Conservation (phyloP, 805 yeast species). For the Torulaspora gathmanii region DNA sequence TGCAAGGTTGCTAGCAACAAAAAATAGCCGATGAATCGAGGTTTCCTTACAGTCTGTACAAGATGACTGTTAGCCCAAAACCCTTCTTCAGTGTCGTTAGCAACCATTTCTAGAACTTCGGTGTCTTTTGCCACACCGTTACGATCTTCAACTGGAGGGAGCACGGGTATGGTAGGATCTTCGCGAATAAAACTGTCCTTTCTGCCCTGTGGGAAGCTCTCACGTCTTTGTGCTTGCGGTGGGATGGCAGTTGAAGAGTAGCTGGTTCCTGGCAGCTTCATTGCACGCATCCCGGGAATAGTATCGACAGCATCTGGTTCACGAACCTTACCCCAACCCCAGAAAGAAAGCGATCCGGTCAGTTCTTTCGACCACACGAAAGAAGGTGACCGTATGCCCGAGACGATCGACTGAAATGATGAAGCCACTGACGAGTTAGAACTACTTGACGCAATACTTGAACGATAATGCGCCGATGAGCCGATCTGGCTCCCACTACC, state of each 20-base stretch:
- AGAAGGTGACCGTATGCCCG: conserved; percentile 20
- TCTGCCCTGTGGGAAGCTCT: conserved; percentile 4
- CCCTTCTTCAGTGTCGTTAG: neutral
- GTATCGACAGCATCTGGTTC: neutral
- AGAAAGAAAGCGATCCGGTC: conserved; percentile 27
- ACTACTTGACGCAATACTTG: conserved; percentile 3
- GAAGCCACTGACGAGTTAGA: conserved; percentile 15
- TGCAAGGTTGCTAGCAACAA: conserved; percentile 52
- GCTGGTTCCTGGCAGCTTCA: conserved; percentile 3
- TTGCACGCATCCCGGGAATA: neutral
- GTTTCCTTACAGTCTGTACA: conserved; percentile 25
- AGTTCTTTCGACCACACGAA: conserved; percentile 24
- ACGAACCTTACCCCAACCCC: conserved; percentile 28
- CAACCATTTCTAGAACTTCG: neutral
- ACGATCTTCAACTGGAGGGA: neutral
- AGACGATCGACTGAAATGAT: conserved; percentile 11
- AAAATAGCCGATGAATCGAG: conserved; percentile 48
- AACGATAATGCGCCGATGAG: conserved; percentile 1
- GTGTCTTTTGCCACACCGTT: neutral
- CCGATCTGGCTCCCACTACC: neutral
- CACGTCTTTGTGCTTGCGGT: conserved; percentile 8
- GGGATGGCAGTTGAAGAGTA: conserved; percentile 8
- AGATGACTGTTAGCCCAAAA: conserved; percentile 18
- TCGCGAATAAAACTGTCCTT: conserved; percentile 12
- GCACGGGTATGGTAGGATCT: neutral